phyloP scores from a whole-genome alignment of 1,284 basidiomycete species.

The Thelephora terrestris region DNA sequence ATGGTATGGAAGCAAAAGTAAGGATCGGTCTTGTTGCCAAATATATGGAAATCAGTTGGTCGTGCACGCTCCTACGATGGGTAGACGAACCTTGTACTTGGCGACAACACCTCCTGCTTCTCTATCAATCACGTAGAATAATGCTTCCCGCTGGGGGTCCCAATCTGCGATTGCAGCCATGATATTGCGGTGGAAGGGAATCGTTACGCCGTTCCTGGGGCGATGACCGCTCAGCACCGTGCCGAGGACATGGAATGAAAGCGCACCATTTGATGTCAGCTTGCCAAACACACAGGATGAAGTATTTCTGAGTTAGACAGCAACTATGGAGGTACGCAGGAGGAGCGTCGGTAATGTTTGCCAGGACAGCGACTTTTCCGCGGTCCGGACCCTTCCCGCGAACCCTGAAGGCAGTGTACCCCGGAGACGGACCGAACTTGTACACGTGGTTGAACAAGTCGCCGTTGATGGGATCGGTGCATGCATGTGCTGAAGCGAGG shows the following conservation, averaged over 20 bases:
- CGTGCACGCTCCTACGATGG: not conserved
- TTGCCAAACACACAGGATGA: constrained; percentile 25
- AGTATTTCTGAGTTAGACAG: constrained; percentile 25
- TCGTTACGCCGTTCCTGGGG: constrained; percentile 17
- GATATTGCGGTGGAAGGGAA: constrained; percentile 16
- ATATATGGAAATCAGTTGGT: not conserved
- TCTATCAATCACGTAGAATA: constrained; percentile 29
- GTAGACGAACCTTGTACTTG: constrained; percentile 18
- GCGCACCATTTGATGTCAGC: constrained; percentile 17
- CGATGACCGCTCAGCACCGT: not conserved
- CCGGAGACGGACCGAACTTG: constrained; percentile 14
- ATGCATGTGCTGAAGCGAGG: constrained; percentile 28
- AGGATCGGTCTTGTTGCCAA: constrained; percentile 18
- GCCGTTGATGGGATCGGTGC: constrained; percentile 23
- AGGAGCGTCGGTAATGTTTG: constrained; percentile 27
- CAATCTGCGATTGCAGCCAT: constrained; percentile 24
- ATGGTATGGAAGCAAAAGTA: constrained; percentile 29
- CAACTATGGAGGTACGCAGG: constrained; percentile 28
- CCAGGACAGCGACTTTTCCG: constrained; percentile 24
- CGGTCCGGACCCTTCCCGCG: constrained; percentile 10
- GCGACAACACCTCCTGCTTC: constrained; percentile 25
- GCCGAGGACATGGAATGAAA: not conserved
- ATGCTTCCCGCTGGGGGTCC: constrained; percentile 16
- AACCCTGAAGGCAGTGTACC: constrained; percentile 26
- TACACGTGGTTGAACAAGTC: constrained; percentile 28